Percentiles rank a stretch among this genome's conserved stretches.
Evolutionary conservation across 2,329 filamentous ascomycete species (phyloP).

Genomic region (Fonsecaea pedrosoi): DNA sequence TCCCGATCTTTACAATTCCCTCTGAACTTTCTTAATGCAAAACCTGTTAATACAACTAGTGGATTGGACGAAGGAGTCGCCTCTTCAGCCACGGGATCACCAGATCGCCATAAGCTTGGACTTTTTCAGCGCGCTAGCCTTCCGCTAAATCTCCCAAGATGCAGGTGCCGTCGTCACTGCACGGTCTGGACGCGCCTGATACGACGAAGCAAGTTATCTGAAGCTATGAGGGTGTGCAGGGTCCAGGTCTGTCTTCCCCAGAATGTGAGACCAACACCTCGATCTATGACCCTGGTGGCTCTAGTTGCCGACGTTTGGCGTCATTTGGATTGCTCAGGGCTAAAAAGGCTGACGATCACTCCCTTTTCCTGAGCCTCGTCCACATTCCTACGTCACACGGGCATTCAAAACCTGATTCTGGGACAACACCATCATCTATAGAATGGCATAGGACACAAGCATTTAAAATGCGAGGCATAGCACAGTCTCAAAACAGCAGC

Average conservation of each 20-base stretch:
- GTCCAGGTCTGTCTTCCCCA: conserved; percentile 2
- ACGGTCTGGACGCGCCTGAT: conserved; percentile 2
- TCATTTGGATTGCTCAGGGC: conserved; percentile 26
- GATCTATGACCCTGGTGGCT: conserved; percentile 4
- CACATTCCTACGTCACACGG: conserved; percentile 22
- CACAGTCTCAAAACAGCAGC: background rate
- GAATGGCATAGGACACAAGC: background rate
- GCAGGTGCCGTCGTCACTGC: conserved; percentile 28
- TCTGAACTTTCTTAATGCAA: conserved; percentile 3
- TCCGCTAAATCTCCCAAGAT: conserved; percentile 10
- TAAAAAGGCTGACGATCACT: conserved; percentile 30
- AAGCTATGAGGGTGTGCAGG: conserved; percentile 15
- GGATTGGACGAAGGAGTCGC: background rate
- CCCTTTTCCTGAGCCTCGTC: conserved; percentile 20
- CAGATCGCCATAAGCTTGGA: background rate
- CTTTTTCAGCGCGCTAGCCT: background rate
- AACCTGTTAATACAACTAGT: background rate
- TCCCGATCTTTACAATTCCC: background rate
- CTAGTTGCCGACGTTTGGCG: conserved; percentile 24
- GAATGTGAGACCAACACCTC: conserved; percentile 17
- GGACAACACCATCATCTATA: conserved; percentile 7
- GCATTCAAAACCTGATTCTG: conserved; percentile 21
- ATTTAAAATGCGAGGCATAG: conserved; percentile 11
- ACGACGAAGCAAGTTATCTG: background rate
- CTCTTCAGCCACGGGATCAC: conserved; percentile 23